These are phyloP conservation scores for Coemansia sp. DNA, from an alignment of 192 early-diverging fungal genomes.

Conservation along the genomic window DNA sequence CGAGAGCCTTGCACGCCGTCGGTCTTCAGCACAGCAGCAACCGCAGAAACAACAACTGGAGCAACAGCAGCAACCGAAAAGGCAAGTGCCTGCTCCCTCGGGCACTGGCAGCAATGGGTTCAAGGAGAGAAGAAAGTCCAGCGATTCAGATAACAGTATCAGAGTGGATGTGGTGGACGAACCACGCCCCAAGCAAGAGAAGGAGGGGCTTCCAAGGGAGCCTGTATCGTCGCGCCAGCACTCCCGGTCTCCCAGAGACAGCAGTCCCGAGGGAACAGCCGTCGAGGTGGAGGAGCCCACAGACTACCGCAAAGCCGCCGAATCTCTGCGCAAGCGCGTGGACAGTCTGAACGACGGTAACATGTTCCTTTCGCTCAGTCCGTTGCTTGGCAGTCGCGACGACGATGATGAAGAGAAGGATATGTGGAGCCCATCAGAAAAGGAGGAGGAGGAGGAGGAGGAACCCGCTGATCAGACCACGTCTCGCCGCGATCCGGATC, in stretches of 20 bases:
- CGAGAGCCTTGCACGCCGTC: constrained; percentile 6
- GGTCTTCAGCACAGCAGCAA: neutral
- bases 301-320: constrained; percentile 34
- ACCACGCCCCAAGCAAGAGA: neutral
- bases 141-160: constrained; percentile 6
- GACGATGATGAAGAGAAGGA: neutral
- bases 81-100: neutral
- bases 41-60: neutral
- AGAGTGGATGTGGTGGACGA: constrained; percentile 29
- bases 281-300: constrained; percentile 49
- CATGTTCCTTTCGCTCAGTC: constrained; percentile 37
- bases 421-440: neutral
- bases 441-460: constrained; percentile 1
- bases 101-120: neutral
- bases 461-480: too few species aligned
- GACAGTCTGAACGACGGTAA: constrained; percentile 26
- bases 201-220: neutral
- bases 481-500: neutral
- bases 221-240: neutral
- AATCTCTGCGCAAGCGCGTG: constrained; percentile 38
- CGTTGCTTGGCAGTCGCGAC: constrained; percentile 12
- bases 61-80: neutral
- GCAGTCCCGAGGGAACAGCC: constrained; percentile 1
- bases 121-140: neutral
- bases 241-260: neutral